Percentiles rank a stretch among this genome's conserved stretches.
Evolutionary conservation across 192 early-diverging fungal species (phyloP).

Genomic region (Lobosporangium transversale): DNA sequence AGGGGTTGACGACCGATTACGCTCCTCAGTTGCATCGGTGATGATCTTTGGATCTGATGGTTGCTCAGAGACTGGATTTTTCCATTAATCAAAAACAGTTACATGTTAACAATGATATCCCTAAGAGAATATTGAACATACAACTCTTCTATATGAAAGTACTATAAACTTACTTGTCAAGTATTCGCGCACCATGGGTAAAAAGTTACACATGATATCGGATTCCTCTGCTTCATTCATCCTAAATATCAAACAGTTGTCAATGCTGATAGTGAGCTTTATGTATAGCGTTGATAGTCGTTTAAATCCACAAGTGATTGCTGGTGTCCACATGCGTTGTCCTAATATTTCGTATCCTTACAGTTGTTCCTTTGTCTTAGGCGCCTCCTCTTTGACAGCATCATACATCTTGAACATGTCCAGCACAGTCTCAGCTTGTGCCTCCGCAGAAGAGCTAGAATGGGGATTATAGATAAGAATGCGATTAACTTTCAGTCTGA

Average conservation of each 20-base stretch:
- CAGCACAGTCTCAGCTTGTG: slow-evolving; percentile 51
- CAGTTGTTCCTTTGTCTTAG: slow-evolving; percentile 53
- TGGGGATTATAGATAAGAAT: neutral
- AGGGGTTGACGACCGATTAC: neutral
- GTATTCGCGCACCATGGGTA: slow-evolving; percentile 77
- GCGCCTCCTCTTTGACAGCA: slow-evolving; percentile 68
- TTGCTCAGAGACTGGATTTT: slow-evolving; percentile 23
- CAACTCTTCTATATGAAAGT: too few relatives aligned
- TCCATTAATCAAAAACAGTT: too few relatives aligned
- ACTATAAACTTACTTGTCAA: slow-evolving; percentile 61
- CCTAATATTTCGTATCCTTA: slow-evolving; percentile 1
- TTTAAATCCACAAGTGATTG: too few relatives aligned
- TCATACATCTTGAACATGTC: slow-evolving; percentile 72
- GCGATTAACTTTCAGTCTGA: too few relatives aligned
- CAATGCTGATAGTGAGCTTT: neutral
- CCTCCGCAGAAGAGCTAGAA: slow-evolving; percentile 30
- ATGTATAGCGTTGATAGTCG: slow-evolving; percentile 2
- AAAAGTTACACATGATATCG: slow-evolving; percentile 68
- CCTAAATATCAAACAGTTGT: neutral
- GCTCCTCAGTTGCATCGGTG: slow-evolving; percentile 6
- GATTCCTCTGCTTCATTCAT: slow-evolving; percentile 53
- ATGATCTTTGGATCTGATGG: slow-evolving; percentile 12
- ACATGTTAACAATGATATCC: too few relatives aligned
- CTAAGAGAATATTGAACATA: too few relatives aligned
- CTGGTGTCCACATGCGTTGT: too few relatives aligned